These are phyloP conservation scores for Byssothecium circinans DNA, from an alignment of 2,329 filamentous ascomycete genomes.

Conservation along the genomic window DNA sequence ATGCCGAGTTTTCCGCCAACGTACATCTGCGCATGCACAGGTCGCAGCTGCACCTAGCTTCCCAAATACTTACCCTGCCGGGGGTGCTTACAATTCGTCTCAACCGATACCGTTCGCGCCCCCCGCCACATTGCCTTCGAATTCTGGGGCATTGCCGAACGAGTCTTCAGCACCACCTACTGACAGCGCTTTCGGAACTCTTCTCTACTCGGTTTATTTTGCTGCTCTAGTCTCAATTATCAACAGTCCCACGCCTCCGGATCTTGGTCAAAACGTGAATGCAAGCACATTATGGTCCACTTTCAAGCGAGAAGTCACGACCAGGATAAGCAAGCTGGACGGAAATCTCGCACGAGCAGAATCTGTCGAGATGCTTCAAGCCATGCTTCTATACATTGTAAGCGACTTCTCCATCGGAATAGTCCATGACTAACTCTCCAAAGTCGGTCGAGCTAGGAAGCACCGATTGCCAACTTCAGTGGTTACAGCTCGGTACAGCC, in stretches of 20 bases:
- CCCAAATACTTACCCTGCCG: conserved; percentile 10
- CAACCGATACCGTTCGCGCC: conserved; percentile 2
- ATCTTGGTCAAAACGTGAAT: conserved; percentile 15
- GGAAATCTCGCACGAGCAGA: conserved; percentile 6
- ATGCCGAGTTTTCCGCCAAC: conserved; percentile 8
- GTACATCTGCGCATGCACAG: conserved; percentile 3
- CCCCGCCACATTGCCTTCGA: neutral
- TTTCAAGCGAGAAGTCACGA: conserved; percentile 16
- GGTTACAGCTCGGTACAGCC: conserved; percentile 17
- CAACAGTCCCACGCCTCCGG: conserved; percentile 14
- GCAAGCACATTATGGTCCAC: conserved; percentile 11
- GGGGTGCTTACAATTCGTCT: conserved; percentile 6
- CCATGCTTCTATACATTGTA: conserved; percentile 20
- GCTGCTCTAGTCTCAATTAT: conserved; percentile 19
- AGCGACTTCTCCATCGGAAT: neutral
- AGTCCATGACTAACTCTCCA: conserved; percentile 1
- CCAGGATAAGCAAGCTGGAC: conserved; percentile 12
- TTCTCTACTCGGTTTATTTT: conserved; percentile 23
- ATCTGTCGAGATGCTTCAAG: conserved; percentile 21
- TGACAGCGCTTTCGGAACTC: conserved; percentile 13
- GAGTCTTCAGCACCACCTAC: neutral
- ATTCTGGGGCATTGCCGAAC: neutral
- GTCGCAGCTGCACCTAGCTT: conserved; percentile 4
- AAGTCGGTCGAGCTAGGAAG: conserved; percentile 15
- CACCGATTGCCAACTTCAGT: conserved; percentile 14